These are phyloP conservation scores for Avena eriantha DNA, from an alignment of 176 grass and related monocot genomes.

Conservation along the genomic window DNA sequence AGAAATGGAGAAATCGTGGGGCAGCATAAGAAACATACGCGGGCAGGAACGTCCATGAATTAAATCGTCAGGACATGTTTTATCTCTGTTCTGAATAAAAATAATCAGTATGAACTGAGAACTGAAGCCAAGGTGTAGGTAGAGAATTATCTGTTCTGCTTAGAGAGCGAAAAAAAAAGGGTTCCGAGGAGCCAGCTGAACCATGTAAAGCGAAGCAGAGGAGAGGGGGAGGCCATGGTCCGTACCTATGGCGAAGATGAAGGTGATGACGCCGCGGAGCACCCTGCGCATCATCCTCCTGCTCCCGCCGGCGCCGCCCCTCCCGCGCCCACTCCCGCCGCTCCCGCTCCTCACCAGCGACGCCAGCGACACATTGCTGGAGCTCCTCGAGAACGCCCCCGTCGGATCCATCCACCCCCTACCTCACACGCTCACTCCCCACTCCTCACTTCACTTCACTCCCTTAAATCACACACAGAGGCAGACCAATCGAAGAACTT, in stretches of 20 bases:
- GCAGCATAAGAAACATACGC: too few species aligned
- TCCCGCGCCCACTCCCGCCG: constrained; percentile 8
- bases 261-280: constrained; percentile 76
- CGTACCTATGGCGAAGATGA: constrained; percentile 85
- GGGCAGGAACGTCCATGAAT: background rate
- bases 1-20: too few species aligned
- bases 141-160: too few species aligned
- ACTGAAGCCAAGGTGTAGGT: background rate
- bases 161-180: too few species aligned
- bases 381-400: constrained; percentile 42
- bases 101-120: background rate
- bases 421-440: background rate
- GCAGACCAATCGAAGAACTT: too few species aligned
- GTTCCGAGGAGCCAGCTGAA: background rate
- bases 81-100: background rate
- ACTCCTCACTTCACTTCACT: background rate
- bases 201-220: too few species aligned
- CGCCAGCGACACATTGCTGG: constrained; percentile 41
- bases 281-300: constrained; percentile 55
- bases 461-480: too few species aligned
- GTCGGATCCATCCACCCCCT: constrained; percentile 48
- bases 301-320: constrained; percentile 37
- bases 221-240: background rate
- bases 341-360: constrained; percentile 37
- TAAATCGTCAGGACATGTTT: background rate